Evolutionary conservation across 2,329 filamentous ascomycete genomes (phyloP).

Genomic region (Rutstroemia sp.): DNA sequence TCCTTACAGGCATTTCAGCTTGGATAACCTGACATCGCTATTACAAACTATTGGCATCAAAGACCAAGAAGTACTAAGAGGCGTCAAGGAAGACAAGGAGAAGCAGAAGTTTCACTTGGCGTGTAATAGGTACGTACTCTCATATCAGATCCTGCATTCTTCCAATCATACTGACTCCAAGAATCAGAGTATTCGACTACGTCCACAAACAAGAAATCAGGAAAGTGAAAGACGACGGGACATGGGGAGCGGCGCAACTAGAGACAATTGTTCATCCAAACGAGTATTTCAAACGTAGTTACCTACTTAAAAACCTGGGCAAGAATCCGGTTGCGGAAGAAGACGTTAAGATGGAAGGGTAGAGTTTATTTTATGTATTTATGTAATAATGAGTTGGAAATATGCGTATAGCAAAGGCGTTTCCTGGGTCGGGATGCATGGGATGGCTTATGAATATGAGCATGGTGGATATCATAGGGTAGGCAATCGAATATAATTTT

Average conservation of each 20-base stretch:
- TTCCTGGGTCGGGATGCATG: not conserved
- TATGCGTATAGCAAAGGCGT: not conserved
- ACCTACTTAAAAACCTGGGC: conserved; percentile 72
- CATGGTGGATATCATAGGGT: too few relatives aligned
- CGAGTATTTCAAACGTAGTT: conserved; percentile 95
- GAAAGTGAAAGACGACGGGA: conserved; percentile 65
- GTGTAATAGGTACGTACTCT: conserved; percentile 65
- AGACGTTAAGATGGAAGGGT: conserved; percentile 7
- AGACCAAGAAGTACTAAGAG: conserved; percentile 69
- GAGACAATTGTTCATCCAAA: conserved; percentile 98
- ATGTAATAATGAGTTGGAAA: conserved; percentile 1
- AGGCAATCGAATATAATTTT: too few relatives aligned
- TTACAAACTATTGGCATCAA: conserved; percentile 72
- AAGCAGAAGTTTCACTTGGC: conserved; percentile 89
- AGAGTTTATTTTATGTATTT: not conserved
- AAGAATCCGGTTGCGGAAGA: conserved; percentile 13
- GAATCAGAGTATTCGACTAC: conserved; percentile 71
- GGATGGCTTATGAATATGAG: not conserved
- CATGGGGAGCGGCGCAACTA: conserved; percentile 66
- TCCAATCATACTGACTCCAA: conserved; percentile 4
- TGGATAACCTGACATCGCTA: conserved; percentile 75
- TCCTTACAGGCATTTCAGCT: conserved; percentile 84
- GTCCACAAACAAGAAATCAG: conserved; percentile 73
- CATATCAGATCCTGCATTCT: not conserved
- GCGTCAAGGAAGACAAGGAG: conserved; percentile 81